Evolutionary conservation across 169 alveolate genomes (phyloP), one percentile per base, ranked within the genome.

Genomic region (Cryptosporidium tyzzeri): DNA sequence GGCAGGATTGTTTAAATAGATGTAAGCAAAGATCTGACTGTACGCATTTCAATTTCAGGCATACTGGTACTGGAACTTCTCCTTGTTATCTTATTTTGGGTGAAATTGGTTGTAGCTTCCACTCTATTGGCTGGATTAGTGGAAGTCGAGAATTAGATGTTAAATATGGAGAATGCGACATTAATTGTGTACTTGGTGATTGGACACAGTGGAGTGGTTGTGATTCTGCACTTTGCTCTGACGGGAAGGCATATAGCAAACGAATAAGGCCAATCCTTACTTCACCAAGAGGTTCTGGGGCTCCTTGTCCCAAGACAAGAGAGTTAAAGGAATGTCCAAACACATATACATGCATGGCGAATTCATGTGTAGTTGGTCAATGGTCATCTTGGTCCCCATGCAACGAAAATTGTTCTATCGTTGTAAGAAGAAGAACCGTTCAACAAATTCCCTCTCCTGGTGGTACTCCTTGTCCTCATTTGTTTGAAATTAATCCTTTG

Each of bases 131-230:
- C 1, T 80, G 89, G 89, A 65, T 80, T 16, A 80, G 89, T 1
- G 89, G 89, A 14, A 62, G 69, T n/a, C 35, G 12, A 41, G 51
- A 80, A 1, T 29, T 65, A 21, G 53, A 14, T 12, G 39, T 80
- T 16, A 62, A 41, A 39, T 80, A 80, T n/a, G 89, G 75, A 26
- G 89, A 80, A n/a, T 80, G 89, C 1, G 75, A 59, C 37, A 44
- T 80, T 33, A 80, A 67, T 10, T 80, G 89, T 48, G 89, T 80
- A 0, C 50, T 80, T n/a, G 89, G 89, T 9, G 75, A 80, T n/a
- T 80, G 89, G 89, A 21, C 89, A 23, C 21, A 45, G 26, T 80
- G 89, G 89, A 62, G 69, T 29, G 80, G 89, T 7, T 80, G 89
- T 44, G 55, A 80, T n/a, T 62, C 73, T 10, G 89, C 89, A 10